These are phyloP conservation scores for Cinnamomum chago DNA, from an alignment of 164 flowering plant genomes.

Conservation along the genomic window DNA sequence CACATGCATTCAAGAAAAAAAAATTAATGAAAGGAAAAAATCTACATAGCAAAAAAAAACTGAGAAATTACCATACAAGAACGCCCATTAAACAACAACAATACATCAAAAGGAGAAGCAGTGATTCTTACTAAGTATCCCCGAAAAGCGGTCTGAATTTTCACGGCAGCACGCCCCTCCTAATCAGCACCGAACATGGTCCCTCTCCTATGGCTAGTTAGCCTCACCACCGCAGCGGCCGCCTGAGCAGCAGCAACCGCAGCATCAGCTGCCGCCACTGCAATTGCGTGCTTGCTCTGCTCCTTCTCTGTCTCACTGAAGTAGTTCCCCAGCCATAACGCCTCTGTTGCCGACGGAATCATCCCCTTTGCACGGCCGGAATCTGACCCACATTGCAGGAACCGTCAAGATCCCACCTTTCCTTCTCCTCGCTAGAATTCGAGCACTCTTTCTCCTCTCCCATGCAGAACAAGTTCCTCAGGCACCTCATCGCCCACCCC, in stretches of 20 bases:
- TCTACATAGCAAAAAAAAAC: not conserved
- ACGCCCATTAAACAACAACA: not conserved
- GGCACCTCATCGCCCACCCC: conserved; percentile 79
- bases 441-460: conserved; percentile 35
- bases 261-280: conserved; percentile 90
- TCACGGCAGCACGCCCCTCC: conserved; percentile 65
- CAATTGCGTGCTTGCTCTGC: conserved; percentile 85
- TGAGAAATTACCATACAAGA: not conserved
- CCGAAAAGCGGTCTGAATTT: conserved; percentile 68
- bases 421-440: conserved; percentile 37
- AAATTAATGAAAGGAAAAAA: not conserved
- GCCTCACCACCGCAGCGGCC: conserved; percentile 70
- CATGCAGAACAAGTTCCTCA: conserved; percentile 52
- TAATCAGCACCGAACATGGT: conserved; percentile 49
- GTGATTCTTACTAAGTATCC: conserved; percentile 60
- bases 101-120: not conserved
- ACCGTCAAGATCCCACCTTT: conserved; percentile 31
- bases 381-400: conserved; percentile 8
- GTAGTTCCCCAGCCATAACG: conserved; percentile 41
- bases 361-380: conserved; percentile 1
- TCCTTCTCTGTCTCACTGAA: conserved; percentile 54
- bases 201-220: conserved; percentile 71
- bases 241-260: conserved; percentile 92
- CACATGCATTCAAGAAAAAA: not conserved
- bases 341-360: conserved; percentile 1